Evolutionary conservation across 352 stramenopile genomes (phyloP).

Genomic region (Bremia lactucae): DNA sequence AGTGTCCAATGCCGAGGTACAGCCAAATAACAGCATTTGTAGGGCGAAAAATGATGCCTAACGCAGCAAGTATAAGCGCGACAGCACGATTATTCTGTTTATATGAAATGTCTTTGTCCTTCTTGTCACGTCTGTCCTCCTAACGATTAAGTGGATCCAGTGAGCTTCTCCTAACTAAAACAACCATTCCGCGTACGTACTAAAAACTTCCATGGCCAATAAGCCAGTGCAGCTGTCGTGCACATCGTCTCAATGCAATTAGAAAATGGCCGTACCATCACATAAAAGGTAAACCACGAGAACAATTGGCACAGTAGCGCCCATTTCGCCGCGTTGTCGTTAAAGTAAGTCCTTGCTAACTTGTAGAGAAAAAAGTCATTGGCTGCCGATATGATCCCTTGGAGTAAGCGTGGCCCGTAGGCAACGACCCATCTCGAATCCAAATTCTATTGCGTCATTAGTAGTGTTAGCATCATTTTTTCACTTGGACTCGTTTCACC

Average conservation of each 20-base stretch:
- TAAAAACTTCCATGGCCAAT: slow-evolving; percentile 73
- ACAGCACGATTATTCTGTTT: slow-evolving; percentile 27
- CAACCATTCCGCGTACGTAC: slow-evolving; percentile 11
- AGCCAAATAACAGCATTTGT: slow-evolving; percentile 74
- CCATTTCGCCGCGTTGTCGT: slow-evolving; percentile 52
- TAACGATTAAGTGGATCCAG: slow-evolving; percentile 4
- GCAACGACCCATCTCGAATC: slow-evolving; percentile 78
- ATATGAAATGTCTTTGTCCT: slow-evolving; percentile 13
- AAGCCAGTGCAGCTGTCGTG: slow-evolving; percentile 55
- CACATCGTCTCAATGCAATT: slow-evolving; percentile 80
- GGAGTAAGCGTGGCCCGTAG: slow-evolving; percentile 62
- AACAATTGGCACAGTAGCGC: slow-evolving; percentile 62
- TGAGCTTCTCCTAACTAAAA: not conserved
- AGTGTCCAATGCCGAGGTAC: slow-evolving; percentile 46
- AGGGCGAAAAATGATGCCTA: slow-evolving; percentile 74
- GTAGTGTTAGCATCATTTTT: not conserved
- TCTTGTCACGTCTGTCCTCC: slow-evolving; percentile 25
- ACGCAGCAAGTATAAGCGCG: slow-evolving; percentile 43
- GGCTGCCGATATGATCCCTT: slow-evolving; percentile 50
- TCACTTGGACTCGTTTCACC: not conserved
- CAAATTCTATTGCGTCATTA: slow-evolving; percentile 43
- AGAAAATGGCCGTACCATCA: slow-evolving; percentile 78
- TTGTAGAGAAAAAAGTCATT: slow-evolving; percentile 76
- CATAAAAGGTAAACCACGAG: slow-evolving; percentile 84
- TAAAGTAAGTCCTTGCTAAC: slow-evolving; percentile 51